Evolutionary conservation across 176 grass and related monocot genomes (phyloP), one percentile per base, ranked within the genome.

Genomic region (Hordeum marinum): DNA sequence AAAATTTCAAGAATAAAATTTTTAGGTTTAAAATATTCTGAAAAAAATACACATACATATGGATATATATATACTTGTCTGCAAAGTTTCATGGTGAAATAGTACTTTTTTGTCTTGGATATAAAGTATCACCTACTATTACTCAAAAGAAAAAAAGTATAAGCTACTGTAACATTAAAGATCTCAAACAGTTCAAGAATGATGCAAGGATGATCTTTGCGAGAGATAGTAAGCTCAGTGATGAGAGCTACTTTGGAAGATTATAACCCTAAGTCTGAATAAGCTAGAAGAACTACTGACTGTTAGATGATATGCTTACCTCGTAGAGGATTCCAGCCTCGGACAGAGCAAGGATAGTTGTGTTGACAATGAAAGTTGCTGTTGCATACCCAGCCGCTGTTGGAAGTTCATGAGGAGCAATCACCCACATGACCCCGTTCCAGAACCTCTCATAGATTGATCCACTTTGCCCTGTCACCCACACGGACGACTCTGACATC

Each of bases 361-460:
- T 92, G 90, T 98, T 98, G 65, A 98, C 84, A 27, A 94, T 89
- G 75, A 90, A 95, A 92, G 91, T 95, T 66, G 91, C 89, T 26
- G 70, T 77, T 6, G 96, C 93, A 69, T 81, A 82, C 46, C 93
- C 93, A 80, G 88, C 83, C 34, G 90, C 74, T 73, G 68, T 84
- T 45, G 91, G 96, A 37, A 98, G 84, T 50, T 98, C 93, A 85
- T 98, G 96, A 39, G 96, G 96, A 79, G 96, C 96, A 88, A 94
- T 92, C 66, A 98, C 88, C 96, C 96, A 98, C 80, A 87, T 85
- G 75, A 98, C 80, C 11, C 96, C 93, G 42, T 98, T 98, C 96
- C 96, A 98, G 72, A 95, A 98, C 75, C 96, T 90, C 91, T 98
- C 96, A 14, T 89, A 98, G 75, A 98, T 98, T 1, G 90, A 92